Percentiles rank a stretch among this genome's conserved stretches.
Evolutionary conservation across 176 grass and related monocot species (phyloP).

Genomic region (Triticum urartu): DNA sequence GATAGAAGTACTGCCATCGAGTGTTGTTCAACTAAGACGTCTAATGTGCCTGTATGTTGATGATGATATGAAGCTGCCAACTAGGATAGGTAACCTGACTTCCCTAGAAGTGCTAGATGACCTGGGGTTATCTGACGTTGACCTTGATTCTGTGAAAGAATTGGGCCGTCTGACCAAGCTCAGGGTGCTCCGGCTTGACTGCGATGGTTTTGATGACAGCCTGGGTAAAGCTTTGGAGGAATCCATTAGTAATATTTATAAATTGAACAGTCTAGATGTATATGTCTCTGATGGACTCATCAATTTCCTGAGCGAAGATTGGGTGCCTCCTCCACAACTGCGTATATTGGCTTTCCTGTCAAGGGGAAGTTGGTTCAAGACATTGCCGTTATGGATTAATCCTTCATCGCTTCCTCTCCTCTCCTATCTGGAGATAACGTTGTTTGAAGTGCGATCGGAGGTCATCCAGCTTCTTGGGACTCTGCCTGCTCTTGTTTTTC

Average conservation of each 20-base stretch:
- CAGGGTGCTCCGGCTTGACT: neutral
- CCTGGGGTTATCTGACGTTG: neutral
- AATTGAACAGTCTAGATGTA: neutral
- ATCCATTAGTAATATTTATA: neutral
- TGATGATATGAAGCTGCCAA: fast-evolving
- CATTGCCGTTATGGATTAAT: no score
- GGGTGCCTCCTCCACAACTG: neutral
- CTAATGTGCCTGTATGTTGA: neutral
- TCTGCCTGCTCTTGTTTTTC: no score
- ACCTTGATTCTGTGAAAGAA: neutral
- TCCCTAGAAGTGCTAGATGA: neutral
- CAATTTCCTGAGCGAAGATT: neutral
- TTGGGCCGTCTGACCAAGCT: neutral
- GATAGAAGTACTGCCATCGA: neutral
- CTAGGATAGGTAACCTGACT: neutral
- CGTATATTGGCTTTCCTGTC: fast-evolving
- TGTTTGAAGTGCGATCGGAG: no score
- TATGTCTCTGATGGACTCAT: fast-evolving
- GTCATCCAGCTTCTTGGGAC: no score
- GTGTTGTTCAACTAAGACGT: neutral
- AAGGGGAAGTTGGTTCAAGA: fast-evolving
- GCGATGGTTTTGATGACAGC: neutral
- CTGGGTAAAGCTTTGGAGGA: neutral
- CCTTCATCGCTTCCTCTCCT: no score
- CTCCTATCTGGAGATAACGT: no score